Evolutionary conservation across 2,329 filamentous ascomycete genomes (phyloP), one percentile per base, ranked within the genome.

Genomic region (Scorias spongiosa): DNA sequence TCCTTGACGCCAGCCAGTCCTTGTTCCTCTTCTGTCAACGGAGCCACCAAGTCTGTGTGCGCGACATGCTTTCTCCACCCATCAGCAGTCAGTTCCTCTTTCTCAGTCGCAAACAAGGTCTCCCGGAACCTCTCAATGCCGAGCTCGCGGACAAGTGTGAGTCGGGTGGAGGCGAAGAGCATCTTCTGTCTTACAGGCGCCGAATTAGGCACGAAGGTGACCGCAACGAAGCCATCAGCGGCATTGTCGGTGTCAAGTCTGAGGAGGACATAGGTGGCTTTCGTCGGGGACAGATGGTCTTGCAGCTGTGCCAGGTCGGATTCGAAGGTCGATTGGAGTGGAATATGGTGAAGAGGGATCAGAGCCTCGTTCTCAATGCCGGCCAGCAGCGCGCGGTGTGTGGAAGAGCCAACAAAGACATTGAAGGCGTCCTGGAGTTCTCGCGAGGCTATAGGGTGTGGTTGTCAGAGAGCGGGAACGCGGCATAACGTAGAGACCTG

Each of bases 111-210:
- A 58, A 88, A 86, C 37, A 89, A 69, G 18, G 76, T 81, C 59
- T 88, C 81, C 42, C 80, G 69, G 63, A 91, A 89, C 55, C 85
- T 73, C 60, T 91, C 84, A 43, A 77, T 75, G 39, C 85, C 84
- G 9, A 91, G 70, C 63, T 89, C 83, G 37, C 84, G 75, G 41
- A 81, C 74, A 1, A 91, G 71, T 0, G 83, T 84, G 53, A 88
- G 68, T 9, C 83, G 75, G 26, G 84, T 88, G 18, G 78, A 76
- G 5, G 84, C 84, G 61, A 89, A 88, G 17, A 91, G 74, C 80
- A 85, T 91, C 70, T 91, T 91, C 60, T 86, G 81, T 34, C 84
- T 78, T 45, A 91, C 84, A 26, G 80, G 81, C 34, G 84, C 84
- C 1, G 75, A 59, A 62, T 89, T 82, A 20, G 84, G 85, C 5